These are phyloP conservation scores for Ogataea parapolymorpha DNA, from an alignment of 805 yeast genomes.

Conservation along the genomic window DNA sequence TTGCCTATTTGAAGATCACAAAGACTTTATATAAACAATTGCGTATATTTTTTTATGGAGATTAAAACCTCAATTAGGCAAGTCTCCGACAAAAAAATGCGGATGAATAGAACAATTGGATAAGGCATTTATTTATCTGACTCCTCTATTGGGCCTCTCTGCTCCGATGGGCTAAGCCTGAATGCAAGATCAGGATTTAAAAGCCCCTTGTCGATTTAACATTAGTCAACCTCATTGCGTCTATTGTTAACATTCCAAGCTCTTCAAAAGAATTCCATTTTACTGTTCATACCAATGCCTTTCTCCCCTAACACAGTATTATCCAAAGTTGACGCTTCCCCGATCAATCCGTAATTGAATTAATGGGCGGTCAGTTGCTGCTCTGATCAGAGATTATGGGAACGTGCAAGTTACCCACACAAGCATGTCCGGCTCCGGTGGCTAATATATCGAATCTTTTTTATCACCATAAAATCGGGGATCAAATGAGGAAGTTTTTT, in stretches of 20 bases:
- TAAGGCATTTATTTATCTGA: not conserved
- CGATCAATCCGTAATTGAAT: constrained; percentile 46
- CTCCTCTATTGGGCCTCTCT: constrained; percentile 16
- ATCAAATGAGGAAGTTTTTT: constrained; percentile 44
- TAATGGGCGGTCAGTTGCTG: too few species aligned
- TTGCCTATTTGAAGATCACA: not conserved
- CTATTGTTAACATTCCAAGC: constrained; percentile 64
- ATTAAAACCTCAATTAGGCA: not conserved
- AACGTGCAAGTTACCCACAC: constrained; percentile 81
- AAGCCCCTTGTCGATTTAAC: constrained; percentile 69
- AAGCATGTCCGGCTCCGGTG: constrained; percentile 75
- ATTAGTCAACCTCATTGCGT: constrained; percentile 70
- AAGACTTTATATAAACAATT: too few species aligned
- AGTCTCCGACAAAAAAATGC: not conserved
- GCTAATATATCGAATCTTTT: constrained; percentile 37
- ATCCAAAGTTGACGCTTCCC: constrained; percentile 54
- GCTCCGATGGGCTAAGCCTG: constrained; percentile 55
- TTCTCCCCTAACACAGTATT: constrained; percentile 90
- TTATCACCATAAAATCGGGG: too few species aligned
- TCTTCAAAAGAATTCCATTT: constrained; percentile 62
- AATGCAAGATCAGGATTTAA: constrained; percentile 80
- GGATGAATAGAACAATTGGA: not conserved
- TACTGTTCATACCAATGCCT: constrained; percentile 75
- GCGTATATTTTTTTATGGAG: too few species aligned
- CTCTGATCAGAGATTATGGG: constrained; percentile 51